Evolutionary conservation across 768 basidiomycete genomes (phyloP), one percentile per base, ranked within the genome.

Genomic region (Chlorophyllum brunneum): DNA sequence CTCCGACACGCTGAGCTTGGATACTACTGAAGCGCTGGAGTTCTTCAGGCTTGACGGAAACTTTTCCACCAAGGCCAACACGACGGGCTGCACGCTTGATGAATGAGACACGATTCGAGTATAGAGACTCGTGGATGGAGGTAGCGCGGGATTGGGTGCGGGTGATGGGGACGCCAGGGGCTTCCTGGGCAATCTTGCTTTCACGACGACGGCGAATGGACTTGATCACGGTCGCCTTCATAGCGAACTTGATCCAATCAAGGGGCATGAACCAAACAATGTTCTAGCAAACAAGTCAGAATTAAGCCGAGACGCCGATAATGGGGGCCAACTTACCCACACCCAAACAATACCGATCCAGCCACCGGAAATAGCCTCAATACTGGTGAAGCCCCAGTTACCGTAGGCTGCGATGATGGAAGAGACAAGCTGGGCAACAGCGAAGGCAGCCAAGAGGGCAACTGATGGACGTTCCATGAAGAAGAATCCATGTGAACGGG

Each of bases 261-360:
- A 98, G 84, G 49, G 95, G 95, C 56, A 90, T 68, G 80, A 95
- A 98, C 94, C 95, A 95, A 55, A 95, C 61, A 58, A 97, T 89
- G 73, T 98, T 88, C 94, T 95, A 63, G 11, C 46, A 15, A 18
- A 20, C 5, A 9, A 20, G 54, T 40, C 27, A 33, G 45, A 43
- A 29, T 31, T 24, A 15, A 4, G 42, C 27, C 18, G 6, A 24
- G 34, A 8, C 6, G 31, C 11, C 26, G 48, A 30, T 23, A 7
- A 24, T 33, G 9, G 33, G 7, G 50, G 3, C 48, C 30, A 44
- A 78, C 86, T 22, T 74, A 92, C 89, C 91, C 92, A 94, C 59
- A 95, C 81, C 95, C 95, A 98, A 53, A 95, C 79, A 57, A 98
- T 94, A 75, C 95, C 95, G 56, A 98, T 91, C 95, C 95, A 98